A percentile compares a stretch with the other conserved stretches of the same genome.
These are phyloP conservation scores for Hypoxylon rubiginosum DNA, from an alignment of 2,329 filamentous ascomycete species.

Conservation along the genomic window DNA sequence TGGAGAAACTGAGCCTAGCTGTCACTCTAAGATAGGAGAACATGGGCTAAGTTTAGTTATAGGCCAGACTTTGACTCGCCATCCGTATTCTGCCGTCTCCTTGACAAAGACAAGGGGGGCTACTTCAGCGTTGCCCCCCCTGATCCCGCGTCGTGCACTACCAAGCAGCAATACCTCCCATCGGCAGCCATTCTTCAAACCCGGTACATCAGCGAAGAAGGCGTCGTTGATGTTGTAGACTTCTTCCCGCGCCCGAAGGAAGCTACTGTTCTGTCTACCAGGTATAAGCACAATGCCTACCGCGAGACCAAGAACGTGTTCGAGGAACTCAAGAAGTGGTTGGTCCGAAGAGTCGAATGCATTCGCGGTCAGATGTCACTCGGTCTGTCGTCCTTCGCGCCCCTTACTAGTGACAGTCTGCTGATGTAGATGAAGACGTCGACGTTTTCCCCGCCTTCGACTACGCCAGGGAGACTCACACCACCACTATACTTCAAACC, in stretches of 20 bases:
- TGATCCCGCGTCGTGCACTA: slow-evolving; percentile 68
- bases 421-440: slow-evolving; percentile 60
- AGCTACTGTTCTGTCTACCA: slow-evolving; percentile 64
- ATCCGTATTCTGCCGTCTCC: slow-evolving; percentile 78
- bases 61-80: slow-evolving; percentile 86
- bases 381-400: slow-evolving; percentile 53
- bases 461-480: slow-evolving; percentile 75
- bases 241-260: slow-evolving; percentile 80
- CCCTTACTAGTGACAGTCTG: slow-evolving; percentile 14
- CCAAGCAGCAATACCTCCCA: slow-evolving; percentile 83
- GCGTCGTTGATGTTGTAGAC: slow-evolving; percentile 79
- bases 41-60: slow-evolving; percentile 24
- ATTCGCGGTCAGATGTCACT: slow-evolving; percentile 75
- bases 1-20: background rate
- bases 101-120: slow-evolving; percentile 81
- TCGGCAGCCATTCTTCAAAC: slow-evolving; percentile 83
- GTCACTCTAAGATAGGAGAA: background rate
- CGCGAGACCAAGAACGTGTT: slow-evolving; percentile 67
- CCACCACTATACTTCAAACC: slow-evolving; percentile 66
- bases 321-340: slow-evolving; percentile 76
- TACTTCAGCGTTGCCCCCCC: slow-evolving; percentile 77
- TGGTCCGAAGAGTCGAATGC: slow-evolving; percentile 79
- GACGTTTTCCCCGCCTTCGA: slow-evolving; percentile 81
- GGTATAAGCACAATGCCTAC: slow-evolving; percentile 64
- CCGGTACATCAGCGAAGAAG: slow-evolving; percentile 81